Evolutionary conservation across 2,329 filamentous ascomycete species (phyloP).

Genomic region (Sclerotinia glacialis): DNA sequence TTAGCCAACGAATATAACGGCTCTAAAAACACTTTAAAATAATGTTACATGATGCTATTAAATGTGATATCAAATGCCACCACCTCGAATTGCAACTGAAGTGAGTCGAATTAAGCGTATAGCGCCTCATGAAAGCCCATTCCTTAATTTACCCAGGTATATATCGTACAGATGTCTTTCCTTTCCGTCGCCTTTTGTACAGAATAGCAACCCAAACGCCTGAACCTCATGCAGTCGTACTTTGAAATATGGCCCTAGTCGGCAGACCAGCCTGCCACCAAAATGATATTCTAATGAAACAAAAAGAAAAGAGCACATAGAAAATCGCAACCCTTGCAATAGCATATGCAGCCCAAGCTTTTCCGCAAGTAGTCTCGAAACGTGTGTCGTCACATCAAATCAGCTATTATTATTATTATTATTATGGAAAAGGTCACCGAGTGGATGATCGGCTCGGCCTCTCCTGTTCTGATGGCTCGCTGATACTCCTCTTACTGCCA

Average conservation of each 20-base stretch:
- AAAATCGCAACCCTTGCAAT: conserved; percentile 15
- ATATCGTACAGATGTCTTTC: conserved; percentile 25
- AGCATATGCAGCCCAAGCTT: conserved; percentile 16
- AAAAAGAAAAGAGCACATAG: conserved; percentile 12
- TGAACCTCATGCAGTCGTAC: conserved; percentile 23
- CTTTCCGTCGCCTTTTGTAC: conserved; percentile 18
- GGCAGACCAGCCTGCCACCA: conserved; percentile 23
- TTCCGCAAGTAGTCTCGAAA: conserved; percentile 6
- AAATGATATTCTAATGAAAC: conserved; percentile 21
- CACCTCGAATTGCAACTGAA: conserved; percentile 6
- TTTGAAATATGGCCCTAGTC: conserved; percentile 17
- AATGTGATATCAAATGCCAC: conserved; percentile 18
- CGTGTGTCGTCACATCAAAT: conserved; percentile 14
- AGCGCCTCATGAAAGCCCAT: conserved; percentile 6
- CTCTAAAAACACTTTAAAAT: conserved; percentile 26
- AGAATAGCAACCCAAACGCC: conserved; percentile 24
- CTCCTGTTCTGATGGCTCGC: conserved; percentile 30
- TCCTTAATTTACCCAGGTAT: conserved; percentile 20
- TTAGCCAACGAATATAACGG: conserved; percentile 35
- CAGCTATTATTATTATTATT: conserved; percentile 11
- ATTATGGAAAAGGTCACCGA: conserved; percentile 28
- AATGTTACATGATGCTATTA: conserved; percentile 14
- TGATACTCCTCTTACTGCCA: conserved; percentile 35
- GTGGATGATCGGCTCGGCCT: conserved; percentile 30
- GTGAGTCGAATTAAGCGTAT: conserved; percentile 15